These are phyloP conservation scores for Cytospora piceicola DNA, from an alignment of 2,329 filamentous ascomycete genomes.

Conservation along the genomic window DNA sequence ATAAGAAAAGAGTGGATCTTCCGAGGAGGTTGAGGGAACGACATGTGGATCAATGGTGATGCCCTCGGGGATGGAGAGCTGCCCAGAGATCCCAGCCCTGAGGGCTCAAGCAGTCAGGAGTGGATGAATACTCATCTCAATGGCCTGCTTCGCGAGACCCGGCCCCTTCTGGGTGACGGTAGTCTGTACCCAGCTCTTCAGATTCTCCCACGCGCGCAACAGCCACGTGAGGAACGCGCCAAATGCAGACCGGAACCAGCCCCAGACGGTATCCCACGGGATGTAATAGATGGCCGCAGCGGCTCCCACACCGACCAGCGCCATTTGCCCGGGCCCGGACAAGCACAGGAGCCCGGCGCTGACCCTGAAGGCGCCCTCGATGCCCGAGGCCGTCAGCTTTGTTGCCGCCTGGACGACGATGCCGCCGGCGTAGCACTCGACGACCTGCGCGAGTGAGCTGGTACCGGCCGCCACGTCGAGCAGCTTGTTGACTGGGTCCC, in stretches of 20 bases:
- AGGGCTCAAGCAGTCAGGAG: not conserved
- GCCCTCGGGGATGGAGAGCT: too few species aligned
- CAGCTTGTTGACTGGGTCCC: constrained; percentile 29
- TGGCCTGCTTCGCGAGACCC: constrained; percentile 6
- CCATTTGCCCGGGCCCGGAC: constrained; percentile 26
- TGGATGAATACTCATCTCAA: constrained; percentile 12
- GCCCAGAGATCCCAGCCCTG: too few species aligned
- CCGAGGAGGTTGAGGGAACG: not conserved
- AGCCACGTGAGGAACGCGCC: constrained; percentile 22
- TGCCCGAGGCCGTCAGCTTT: constrained; percentile 22
- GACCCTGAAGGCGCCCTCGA: constrained; percentile 25
- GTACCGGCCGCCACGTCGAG: constrained; percentile 28
- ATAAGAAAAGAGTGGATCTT: not conserved
- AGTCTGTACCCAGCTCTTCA: constrained; percentile 24
- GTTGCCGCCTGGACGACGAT: constrained; percentile 28
- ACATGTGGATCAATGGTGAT: not conserved
- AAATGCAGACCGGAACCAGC: constrained; percentile 27
- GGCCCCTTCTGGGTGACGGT: constrained; percentile 7
- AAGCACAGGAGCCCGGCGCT: constrained; percentile 27
- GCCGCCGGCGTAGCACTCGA: constrained; percentile 30
- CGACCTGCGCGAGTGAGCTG: constrained; percentile 24
- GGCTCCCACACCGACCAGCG: constrained; percentile 21
- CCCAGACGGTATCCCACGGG: constrained; percentile 29
- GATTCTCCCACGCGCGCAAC: constrained; percentile 28
- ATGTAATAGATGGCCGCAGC: constrained; percentile 28